Conservation (phyloP, 306 rosid species). For the Sechiopsis laciniata region DNA sequence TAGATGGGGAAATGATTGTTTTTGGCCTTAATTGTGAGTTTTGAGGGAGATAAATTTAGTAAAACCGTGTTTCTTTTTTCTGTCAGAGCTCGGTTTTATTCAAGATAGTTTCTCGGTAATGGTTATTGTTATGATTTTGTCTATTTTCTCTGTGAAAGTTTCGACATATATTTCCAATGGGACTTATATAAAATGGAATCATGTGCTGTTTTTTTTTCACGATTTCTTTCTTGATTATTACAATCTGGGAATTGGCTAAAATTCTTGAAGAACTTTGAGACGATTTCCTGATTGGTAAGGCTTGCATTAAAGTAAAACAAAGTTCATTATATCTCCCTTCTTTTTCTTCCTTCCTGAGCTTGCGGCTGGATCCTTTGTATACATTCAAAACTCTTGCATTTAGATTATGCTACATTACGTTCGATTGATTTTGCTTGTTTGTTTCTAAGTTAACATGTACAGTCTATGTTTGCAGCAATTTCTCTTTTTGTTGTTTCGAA, state of each 20-base stretch:
- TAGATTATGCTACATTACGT: background rate
- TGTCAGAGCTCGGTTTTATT: conserved; percentile 25
- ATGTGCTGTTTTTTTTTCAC: background rate
- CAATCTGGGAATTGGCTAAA: background rate
- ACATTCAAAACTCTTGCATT: background rate
- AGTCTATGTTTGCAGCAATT: conserved; percentile 1
- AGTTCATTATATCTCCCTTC: background rate
- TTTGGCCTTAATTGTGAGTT: background rate
- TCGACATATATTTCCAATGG: conserved; percentile 24
- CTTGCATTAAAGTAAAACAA: background rate
- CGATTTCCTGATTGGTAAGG: conserved; percentile 9
- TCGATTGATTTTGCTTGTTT: background rate
- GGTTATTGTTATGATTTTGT: conserved; percentile 24
- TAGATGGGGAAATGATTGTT: background rate
- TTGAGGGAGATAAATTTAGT: conserved; percentile 29
- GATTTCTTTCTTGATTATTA: background rate
- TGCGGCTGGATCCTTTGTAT: background rate
- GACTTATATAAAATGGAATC: background rate
- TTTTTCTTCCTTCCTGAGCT: conserved; percentile 12
- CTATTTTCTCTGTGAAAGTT: conserved; percentile 31
- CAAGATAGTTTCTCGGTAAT: conserved; percentile 5
- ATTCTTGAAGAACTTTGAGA: background rate
- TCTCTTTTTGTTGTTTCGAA: background rate
- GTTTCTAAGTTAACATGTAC: background rate
- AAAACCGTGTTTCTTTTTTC: conserved; percentile 25